Conservation (phyloP, 176 grass and related monocot genomes). For the Paspalum vaginatum region DNA sequence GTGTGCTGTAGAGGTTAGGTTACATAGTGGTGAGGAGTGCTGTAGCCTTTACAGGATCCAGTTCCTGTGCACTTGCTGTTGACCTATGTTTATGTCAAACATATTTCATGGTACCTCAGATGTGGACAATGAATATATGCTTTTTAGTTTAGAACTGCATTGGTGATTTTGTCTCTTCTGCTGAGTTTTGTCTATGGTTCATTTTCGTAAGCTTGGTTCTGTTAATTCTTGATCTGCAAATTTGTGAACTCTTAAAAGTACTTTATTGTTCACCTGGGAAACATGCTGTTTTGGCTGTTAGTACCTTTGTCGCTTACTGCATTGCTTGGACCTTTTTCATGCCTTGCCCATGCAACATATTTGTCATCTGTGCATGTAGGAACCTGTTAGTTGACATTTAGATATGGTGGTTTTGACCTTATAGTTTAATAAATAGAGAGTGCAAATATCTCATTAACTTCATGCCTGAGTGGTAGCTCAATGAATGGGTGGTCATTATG, state of each 20-base stretch:
- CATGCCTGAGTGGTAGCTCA: neutral
- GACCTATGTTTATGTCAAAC: neutral
- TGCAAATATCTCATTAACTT: neutral
- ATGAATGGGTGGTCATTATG: neutral
- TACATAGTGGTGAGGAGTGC: neutral
- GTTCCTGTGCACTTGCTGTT: neutral
- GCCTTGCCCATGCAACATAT: neutral
- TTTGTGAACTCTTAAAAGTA: conserved; percentile 5
- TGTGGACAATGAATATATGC: conserved; percentile 21
- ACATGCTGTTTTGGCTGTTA: neutral
- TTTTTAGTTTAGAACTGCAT: conserved; percentile 24
- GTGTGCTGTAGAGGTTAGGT: neutral
- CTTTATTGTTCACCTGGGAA: neutral
- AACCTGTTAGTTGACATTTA: neutral
- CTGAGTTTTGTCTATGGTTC: neutral
- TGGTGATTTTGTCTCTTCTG: neutral
- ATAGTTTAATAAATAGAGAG: neutral
- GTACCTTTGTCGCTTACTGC: conserved; percentile 26
- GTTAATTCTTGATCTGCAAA: conserved; percentile 31
- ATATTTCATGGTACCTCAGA: neutral
- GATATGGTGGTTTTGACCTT: neutral
- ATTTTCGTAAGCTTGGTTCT: conserved; percentile 15
- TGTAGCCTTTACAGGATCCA: neutral
- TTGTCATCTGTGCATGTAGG: conserved; percentile 14
- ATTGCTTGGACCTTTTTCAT: conserved; percentile 10